These are phyloP conservation scores for Circinella minor DNA, from an alignment of 371 early-diverging fungal genomes.

Conservation along the genomic window DNA sequence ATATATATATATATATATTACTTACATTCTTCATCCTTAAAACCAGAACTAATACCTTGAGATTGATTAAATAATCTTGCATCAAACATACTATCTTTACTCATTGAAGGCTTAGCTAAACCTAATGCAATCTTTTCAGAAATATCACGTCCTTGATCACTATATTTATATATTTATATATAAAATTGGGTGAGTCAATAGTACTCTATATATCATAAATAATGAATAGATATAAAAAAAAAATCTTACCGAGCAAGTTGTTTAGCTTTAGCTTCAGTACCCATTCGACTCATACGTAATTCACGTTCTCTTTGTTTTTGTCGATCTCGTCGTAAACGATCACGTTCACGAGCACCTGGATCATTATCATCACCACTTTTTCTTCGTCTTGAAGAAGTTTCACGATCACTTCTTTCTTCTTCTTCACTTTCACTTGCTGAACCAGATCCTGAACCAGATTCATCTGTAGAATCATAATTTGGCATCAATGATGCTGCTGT, in stretches of 20 bases:
- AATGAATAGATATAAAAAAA: neutral
- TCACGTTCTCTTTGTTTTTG: constrained; percentile 89
- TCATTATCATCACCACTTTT: constrained; percentile 43
- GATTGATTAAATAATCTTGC: constrained; percentile 92
- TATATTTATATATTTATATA: constrained; percentile 21
- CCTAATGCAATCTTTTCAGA: constrained; percentile 98
- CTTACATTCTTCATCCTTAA: constrained; percentile 83
- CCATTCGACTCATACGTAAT: constrained; percentile 89
- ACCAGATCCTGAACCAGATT: constrained; percentile 43
- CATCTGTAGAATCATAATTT: constrained; percentile 54
- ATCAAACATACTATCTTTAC: constrained; percentile 93
- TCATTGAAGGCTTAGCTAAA: constrained; percentile 86
- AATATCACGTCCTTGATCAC: constrained; percentile 87
- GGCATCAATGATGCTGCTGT: constrained; percentile 50
- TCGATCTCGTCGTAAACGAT: constrained; percentile 85
- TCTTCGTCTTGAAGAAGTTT: constrained; percentile 18
- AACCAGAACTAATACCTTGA: constrained; percentile 85
- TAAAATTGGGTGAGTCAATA: constrained; percentile 3
- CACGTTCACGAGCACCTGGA: constrained; percentile 77
- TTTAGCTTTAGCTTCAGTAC: constrained; percentile 85
- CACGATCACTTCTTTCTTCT: constrained; percentile 27
- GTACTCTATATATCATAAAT: neutral
- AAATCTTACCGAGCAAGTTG: constrained; percentile 67
- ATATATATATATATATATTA: no score
- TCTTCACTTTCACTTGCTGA: constrained; percentile 22